Base-by-base conservation (phyloP, 192 early-diverging fungal genomes). In the Backusella tuberculispora region DNA sequence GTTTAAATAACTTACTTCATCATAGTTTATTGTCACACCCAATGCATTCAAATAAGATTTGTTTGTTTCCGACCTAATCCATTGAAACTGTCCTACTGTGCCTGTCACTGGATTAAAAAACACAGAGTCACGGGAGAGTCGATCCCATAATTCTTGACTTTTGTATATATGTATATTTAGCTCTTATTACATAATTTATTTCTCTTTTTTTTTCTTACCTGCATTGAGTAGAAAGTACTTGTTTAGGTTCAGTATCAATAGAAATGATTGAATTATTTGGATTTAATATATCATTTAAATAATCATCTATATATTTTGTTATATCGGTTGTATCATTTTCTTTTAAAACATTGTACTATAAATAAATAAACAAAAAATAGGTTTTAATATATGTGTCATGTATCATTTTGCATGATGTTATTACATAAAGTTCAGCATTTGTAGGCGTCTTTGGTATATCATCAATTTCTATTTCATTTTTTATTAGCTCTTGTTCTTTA, bases 71-170 rank as follows among this genome's bases (percentile, higher is more conserved):
- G 81, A 83, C 44, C 81, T 65, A 46, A 74, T 78, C 81, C 81
- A 83, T 34, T 79, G 81, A 38, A 83, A 83, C 38, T 83, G 81
- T 10, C 81, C 81, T 26, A 83, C 69, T 10, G 74, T 63, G 8
- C 81, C 81, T 44, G 81, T 83, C 21, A 79, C 45, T 42, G 81
- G 75, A 66, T 83, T 83, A n/a, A 77, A 83, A 37, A 83, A 83
- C 7, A 83, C 78, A 12, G 81, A 72, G 42, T 83, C 81, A 10
- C 72, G 60, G 19, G 81, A 83, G 12, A 83, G 67, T 29, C 76
- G 79, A 15, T 69, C 56, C 81, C 81, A 83, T 2, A 83, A 63
- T 17, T 83, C 81, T 26, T 44, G 46, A 45, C 81, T 79, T 10
- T 26, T 26, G 21, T 21, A 41, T 43, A 2, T 26, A 15, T 12